Base-by-base conservation (phyloP, 2,329 filamentous ascomycete species). In the Sporothrix globosa region DNA sequence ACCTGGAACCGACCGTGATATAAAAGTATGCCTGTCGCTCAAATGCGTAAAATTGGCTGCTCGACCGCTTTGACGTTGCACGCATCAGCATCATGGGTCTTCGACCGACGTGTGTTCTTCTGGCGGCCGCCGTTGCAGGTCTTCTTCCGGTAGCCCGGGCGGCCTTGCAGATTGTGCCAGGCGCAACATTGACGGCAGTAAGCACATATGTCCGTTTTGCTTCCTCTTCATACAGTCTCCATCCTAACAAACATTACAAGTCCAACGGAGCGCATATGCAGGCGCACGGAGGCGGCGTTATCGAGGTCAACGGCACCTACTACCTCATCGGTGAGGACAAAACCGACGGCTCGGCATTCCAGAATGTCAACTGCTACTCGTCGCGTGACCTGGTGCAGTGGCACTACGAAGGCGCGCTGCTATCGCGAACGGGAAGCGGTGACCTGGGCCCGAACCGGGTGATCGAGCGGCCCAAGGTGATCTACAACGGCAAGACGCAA, bases 301-400 rank as follows among this genome's bases (percentile, higher is more conserved):
- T 90, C 75, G 81, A 86, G 74, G 85, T 86, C 1, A 82, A 83
- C 56, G 82, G 80, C 11, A 85, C 83, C 0, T 92, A 87, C 80
- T 92, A 91, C 79, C 84, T 88, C 79, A 86, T 91, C 46, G 90
- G 90, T 19, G 90, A 92, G 77, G 89, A 92, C 79, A 91, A 91
- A 77, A 86, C 88, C 0, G 79, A 85, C 24, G 88, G 89, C 39
- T 84, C 82, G 0, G 79, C 82, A 0, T 91, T 91, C 77, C 86
- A 88, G 73, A 88, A 88, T 67, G 81, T 91, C 74, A 91, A 90
- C 76, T 91, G 90, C 79, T 92, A 91, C 78, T 88, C 86, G 0
- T 89, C 87, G 19, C 82, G 81, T 0, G 88, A 91, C 73, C 81
- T 91, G 0, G 89, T 88, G 0, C 87, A 87, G 54, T 75, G 75